phyloP scores from a whole-genome alignment of 2,329 filamentous ascomycete species.

The Trichoderma cornu-damae region DNA sequence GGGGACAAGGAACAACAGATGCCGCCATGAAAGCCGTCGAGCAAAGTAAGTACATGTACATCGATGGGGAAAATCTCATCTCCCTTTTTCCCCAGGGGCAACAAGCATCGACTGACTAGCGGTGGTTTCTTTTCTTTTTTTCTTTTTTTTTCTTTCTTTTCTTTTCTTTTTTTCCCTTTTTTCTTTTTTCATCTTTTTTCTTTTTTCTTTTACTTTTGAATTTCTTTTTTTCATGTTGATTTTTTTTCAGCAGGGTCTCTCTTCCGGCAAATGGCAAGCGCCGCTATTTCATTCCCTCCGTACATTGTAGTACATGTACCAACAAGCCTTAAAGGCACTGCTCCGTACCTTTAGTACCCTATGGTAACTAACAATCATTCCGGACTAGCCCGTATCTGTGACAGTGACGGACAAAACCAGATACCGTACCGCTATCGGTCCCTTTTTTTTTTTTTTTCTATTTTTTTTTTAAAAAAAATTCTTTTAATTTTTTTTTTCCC shows the following conservation, averaged over 20 bases:
- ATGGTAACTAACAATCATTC: too few species aligned
- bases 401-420: neutral
- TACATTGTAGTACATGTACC: neutral
- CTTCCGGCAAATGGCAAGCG: neutral
- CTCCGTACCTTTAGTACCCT: too few species aligned
- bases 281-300: neutral
- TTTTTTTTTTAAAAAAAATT: too few species aligned
- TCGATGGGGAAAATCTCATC: neutral
- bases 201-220: too few species aligned
- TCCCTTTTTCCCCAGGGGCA: neutral
- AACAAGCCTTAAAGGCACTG: too few species aligned
- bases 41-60: neutral
- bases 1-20: too few species aligned
- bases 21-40: neutral
- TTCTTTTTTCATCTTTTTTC: neutral
- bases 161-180: too few species aligned
- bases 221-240: neutral
- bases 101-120: too few species aligned
- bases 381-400: constrained; percentile 1
- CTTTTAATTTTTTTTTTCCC: constrained; percentile 9
- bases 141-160: too few species aligned
- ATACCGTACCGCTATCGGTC: constrained; percentile 15
- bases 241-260: constrained; percentile 1
- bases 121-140: too few species aligned
- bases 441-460: neutral